These are phyloP conservation scores for Cladosporium sp. DNA, from an alignment of 2,329 filamentous ascomycete species.

Conservation along the genomic window DNA sequence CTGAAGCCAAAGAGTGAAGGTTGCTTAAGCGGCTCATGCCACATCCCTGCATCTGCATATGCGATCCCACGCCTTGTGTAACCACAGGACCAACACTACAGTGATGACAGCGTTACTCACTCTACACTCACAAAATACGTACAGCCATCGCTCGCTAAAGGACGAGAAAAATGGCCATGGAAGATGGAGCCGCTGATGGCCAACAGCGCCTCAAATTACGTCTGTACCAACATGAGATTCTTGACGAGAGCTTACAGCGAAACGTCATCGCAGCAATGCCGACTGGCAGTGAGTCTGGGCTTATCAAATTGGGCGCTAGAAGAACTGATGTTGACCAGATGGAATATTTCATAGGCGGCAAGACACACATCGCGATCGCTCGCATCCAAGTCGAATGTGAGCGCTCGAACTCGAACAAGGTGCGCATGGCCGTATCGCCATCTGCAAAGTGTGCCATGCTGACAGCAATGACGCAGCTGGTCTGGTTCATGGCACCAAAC, in stretches of 20 bases:
- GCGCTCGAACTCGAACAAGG: constrained; percentile 31
- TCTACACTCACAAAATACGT: too few species aligned
- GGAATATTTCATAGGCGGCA: constrained; percentile 27
- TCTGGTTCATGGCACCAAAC: constrained; percentile 47
- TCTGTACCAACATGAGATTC: constrained; percentile 48
- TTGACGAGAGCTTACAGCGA: constrained; percentile 39
- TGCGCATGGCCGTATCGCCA: too few species aligned
- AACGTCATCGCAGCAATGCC: constrained; percentile 49
- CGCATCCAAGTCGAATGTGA: constrained; percentile 43
- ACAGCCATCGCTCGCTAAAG: too few species aligned
- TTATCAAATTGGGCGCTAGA: background rate
- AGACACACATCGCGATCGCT: constrained; percentile 45
- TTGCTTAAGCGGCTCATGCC: too few species aligned
- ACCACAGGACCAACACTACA: too few species aligned
- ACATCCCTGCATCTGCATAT: too few species aligned
- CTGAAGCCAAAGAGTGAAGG: background rate
- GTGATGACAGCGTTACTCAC: too few species aligned
- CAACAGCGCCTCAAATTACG: constrained; percentile 26
- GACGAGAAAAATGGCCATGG: background rate
- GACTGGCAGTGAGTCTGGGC: constrained; percentile 35
- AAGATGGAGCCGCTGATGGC: background rate
- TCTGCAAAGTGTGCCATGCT: too few species aligned
- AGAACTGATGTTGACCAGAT: background rate
- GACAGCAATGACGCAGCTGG: too few species aligned
- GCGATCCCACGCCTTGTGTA: too few species aligned